Evolutionary conservation across 2,329 filamentous ascomycete genomes (phyloP).

Genomic region (Endoconidiophora polonica): DNA sequence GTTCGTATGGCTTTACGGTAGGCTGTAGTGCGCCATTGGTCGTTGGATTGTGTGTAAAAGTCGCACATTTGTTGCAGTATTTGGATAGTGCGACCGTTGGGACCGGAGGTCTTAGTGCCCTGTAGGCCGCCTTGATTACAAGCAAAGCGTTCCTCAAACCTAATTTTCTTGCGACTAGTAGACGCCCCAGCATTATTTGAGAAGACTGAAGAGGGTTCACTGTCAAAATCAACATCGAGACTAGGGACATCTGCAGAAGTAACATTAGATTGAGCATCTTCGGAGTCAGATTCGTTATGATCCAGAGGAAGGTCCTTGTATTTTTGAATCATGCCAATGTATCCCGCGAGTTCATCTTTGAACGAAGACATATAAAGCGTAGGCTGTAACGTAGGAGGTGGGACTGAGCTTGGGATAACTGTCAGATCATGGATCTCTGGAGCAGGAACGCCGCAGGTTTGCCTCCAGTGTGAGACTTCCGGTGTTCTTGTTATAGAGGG

Average conservation of each 20-base stretch:
- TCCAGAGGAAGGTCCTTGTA: constrained; percentile 42
- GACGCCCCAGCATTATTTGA: constrained; percentile 14
- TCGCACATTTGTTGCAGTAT: constrained; percentile 63
- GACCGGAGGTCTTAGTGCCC: constrained; percentile 33
- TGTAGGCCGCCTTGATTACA: constrained; percentile 37
- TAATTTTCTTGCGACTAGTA: constrained; percentile 17
- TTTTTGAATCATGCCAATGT: constrained; percentile 45
- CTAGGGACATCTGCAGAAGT: background rate
- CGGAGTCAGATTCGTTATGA: constrained; percentile 31
- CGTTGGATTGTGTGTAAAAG: constrained; percentile 58
- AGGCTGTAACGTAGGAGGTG: background rate
- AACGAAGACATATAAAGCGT: background rate
- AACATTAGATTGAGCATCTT: constrained; percentile 13
- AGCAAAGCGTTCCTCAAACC: constrained; percentile 33
- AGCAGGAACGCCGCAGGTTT: background rate
- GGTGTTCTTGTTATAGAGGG: background rate
- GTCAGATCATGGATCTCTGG: background rate
- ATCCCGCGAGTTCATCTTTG: constrained; percentile 38
- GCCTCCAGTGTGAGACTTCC: background rate
- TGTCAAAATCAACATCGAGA: background rate
- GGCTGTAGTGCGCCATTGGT: constrained; percentile 58
- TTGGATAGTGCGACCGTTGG: constrained; percentile 61
- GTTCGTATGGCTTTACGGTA: constrained; percentile 67
- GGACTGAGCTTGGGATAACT: background rate
- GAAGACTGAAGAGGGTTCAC: constrained; percentile 5